These are phyloP conservation scores for Comarum palustre DNA, from an alignment of 306 rosid species.

Conservation along the genomic window DNA sequence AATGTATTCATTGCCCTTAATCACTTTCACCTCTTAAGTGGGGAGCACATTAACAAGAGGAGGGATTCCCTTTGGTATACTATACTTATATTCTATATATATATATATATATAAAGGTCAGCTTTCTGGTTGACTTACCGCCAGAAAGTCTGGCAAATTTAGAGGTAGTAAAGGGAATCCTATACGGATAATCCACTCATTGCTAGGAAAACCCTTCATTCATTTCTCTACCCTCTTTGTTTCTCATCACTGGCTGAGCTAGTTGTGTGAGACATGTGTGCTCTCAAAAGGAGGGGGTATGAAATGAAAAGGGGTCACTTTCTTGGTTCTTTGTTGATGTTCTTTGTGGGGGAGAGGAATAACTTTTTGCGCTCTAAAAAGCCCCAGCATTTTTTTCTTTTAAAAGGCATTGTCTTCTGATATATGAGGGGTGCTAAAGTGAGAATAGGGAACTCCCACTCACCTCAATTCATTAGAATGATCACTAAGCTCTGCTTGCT, in stretches of 20 bases:
- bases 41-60: conserved; percentile 60
- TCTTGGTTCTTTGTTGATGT: conserved; percentile 67
- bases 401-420: conserved; percentile 14
- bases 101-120: conserved; percentile 20
- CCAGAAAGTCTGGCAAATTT: conserved; percentile 75
- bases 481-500: conserved; percentile 3
- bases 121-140: conserved; percentile 84
- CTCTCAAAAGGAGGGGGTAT: conserved; percentile 59
- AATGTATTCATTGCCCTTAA: conserved; percentile 31
- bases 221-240: conserved; percentile 23
- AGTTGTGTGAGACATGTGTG: conserved; percentile 56
- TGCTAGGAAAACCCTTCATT: conserved; percentile 40
- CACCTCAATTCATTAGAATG: conserved; percentile 15
- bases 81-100: conserved; percentile 15
- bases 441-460: conserved; percentile 24
- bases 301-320: conserved; percentile 58
- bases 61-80: conserved; percentile 43
- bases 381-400: conserved; percentile 38
- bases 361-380: conserved; percentile 70
- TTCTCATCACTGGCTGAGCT: conserved; percentile 8
- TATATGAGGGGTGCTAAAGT: conserved; percentile 22
- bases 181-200: conserved; percentile 72
- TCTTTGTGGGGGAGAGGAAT: conserved; percentile 90
- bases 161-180: conserved; percentile 67
- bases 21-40: conserved; percentile 48